Evolutionary conservation across 345 rosid genomes (phyloP).

Genomic region (Arabidopsis suecica): DNA sequence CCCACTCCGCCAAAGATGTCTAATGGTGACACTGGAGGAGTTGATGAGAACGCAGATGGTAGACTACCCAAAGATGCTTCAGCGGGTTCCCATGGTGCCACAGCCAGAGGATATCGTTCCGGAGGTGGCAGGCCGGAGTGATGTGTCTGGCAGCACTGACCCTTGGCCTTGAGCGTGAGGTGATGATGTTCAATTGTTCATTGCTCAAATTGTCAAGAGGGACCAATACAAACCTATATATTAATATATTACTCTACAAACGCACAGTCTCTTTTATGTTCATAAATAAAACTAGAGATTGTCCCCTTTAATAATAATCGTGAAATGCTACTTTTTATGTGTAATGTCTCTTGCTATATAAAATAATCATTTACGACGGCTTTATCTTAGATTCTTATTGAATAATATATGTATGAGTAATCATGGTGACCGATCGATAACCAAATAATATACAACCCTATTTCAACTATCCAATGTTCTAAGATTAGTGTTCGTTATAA

Average conservation of each 20-base stretch:
- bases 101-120: background rate
- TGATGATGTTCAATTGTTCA: background rate
- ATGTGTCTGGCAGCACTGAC: background rate
- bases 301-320: background rate
- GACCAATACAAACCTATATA: background rate
- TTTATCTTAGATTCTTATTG: background rate
- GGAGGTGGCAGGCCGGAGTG: background rate
- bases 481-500: no score
- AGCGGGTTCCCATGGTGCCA: background rate
- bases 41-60: background rate
- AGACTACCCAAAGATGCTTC: background rate
- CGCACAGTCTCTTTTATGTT: slow-evolving; percentile 13
- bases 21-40: background rate
- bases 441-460: no score
- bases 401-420: background rate
- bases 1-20: background rate
- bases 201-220: no score
- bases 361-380: no score
- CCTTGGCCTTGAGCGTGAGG: slow-evolving; percentile 1
- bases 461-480: background rate
- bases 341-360: no score
- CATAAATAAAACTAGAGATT: slow-evolving; percentile 29
- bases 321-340: no score
- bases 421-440: background rate
- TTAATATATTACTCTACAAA: background rate